A percentile compares a stretch with the other conserved stretches of the same genome.
Conservation (phyloP, 345 rosid species). For the Moringa oleifera region DNA sequence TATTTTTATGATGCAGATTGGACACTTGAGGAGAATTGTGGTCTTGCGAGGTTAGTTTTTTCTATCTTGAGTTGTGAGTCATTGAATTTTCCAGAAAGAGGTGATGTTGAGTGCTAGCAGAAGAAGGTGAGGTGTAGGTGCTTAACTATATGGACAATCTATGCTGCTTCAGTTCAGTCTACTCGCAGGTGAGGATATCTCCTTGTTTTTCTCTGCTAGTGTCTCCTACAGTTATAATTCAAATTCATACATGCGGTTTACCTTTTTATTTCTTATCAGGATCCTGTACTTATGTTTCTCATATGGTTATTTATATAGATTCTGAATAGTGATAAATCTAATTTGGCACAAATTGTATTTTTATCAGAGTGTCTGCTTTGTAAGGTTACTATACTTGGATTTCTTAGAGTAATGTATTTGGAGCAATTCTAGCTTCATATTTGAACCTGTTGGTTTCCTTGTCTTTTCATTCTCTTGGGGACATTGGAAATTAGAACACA, state of each 20-base stretch:
- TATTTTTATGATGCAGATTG: background rate
- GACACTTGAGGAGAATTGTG: background rate
- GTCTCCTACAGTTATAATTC: background rate
- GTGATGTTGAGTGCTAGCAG: conserved; percentile 24
- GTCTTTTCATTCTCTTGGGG: background rate
- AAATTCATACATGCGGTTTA: background rate
- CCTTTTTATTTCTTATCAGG: background rate
- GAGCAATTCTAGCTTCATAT: background rate
- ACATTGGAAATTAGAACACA: background rate
- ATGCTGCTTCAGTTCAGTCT: conserved; percentile 39
- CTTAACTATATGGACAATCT: conserved; percentile 31
- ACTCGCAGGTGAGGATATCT: conserved; percentile 26
- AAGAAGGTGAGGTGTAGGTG: conserved; percentile 12
- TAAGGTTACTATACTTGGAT: background rate
- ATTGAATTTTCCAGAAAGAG: background rate
- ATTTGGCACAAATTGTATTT: conserved; percentile 5
- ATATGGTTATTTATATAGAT: background rate
- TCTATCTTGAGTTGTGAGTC: background rate
- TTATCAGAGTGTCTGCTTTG: background rate
- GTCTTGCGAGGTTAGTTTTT: background rate
- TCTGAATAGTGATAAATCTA: background rate
- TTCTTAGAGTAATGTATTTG: too few species aligned
- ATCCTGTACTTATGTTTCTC: background rate
- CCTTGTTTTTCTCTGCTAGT: background rate
- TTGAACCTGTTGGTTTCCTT: background rate